Evolutionary conservation across 2,329 filamentous ascomycete genomes (phyloP).

Genomic region (Fusarium camptoceras): DNA sequence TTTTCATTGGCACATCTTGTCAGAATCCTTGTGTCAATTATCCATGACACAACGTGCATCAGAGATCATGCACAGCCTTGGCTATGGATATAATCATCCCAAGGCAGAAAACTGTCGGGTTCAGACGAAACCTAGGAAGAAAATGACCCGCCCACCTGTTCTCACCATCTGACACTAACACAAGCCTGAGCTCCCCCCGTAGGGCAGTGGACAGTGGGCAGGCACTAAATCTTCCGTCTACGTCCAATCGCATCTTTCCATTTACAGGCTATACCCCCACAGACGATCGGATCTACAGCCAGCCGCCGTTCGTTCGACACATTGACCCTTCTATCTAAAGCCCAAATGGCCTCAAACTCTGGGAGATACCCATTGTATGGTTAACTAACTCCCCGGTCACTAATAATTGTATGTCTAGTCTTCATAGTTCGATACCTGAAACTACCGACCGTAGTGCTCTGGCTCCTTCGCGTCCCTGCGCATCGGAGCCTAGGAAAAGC

Average conservation of each 20-base stretch:
- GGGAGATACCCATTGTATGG: conserved; percentile 9
- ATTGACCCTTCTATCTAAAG: neutral
- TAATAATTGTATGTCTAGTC: neutral
- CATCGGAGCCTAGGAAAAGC: conserved; percentile 15
- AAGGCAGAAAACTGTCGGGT: neutral
- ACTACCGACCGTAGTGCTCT: conserved; percentile 14
- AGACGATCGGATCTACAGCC: conserved; percentile 14
- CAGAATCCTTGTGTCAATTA: neutral
- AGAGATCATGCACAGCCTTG: neutral
- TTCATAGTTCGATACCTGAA: conserved; percentile 31
- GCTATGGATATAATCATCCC: neutral
- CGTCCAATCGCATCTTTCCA: conserved; percentile 24
- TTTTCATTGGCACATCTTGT: neutral
- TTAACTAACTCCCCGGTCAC: neutral
- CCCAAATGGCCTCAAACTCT: conserved; percentile 26
- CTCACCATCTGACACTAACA: conserved; percentile 1
- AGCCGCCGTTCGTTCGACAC: neutral
- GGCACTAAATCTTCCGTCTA: neutral
- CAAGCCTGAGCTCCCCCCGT: neutral
- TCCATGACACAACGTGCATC: neutral
- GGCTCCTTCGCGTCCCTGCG: conserved; percentile 10
- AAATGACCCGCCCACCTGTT: neutral
- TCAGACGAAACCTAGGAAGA: neutral
- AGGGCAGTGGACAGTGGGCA: conserved; percentile 15
- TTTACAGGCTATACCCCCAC: conserved; percentile 5